Evolutionary conservation across 1,284 basidiomycete genomes (phyloP).

Genomic region (Neolentinus lepideus): DNA sequence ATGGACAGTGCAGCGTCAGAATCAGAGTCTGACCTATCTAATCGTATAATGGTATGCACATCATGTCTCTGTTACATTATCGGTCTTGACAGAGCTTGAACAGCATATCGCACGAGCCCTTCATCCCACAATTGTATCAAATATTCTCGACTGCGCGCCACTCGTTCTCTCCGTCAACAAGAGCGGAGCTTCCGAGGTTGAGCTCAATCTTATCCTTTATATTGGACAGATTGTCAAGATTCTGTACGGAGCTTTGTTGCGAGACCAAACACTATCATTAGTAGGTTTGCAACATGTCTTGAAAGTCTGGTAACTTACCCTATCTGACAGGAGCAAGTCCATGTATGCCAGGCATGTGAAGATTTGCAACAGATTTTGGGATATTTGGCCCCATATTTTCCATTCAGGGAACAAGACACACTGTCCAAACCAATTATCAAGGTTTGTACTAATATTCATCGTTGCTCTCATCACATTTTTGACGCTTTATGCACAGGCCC

Average conservation of each 20-base stretch:
- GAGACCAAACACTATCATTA: conserved; percentile 13
- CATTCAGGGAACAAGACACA: conserved; percentile 40
- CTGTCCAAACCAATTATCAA: conserved; percentile 43
- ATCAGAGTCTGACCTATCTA: not conserved
- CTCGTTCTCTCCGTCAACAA: conserved; percentile 64
- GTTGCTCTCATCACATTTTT: not conserved
- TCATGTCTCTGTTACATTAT: not conserved
- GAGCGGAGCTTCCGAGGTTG: conserved; percentile 41
- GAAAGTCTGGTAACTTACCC: not conserved
- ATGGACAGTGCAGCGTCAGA: not conserved
- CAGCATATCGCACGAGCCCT: conserved; percentile 49
- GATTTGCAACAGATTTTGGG: conserved; percentile 55
- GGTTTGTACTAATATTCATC: conserved; percentile 25
- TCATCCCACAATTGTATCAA: conserved; percentile 70
- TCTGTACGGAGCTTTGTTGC: conserved; percentile 61
- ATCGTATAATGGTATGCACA: not conserved
- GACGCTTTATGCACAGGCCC: conserved; percentile 29
- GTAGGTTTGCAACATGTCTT: conserved; percentile 15
- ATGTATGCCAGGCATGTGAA: conserved; percentile 15
- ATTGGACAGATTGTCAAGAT: conserved; percentile 56
- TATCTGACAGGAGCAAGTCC: conserved; percentile 14
- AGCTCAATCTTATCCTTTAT: conserved; percentile 57
- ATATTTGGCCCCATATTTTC: conserved; percentile 81
- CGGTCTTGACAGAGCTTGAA: not conserved
- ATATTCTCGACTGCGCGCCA: conserved; percentile 83